A percentile compares a stretch with the other conserved stretches of the same genome.
phyloP scores from a whole-genome alignment of 495 filamentous ascomycete species.

The Alectoria sarmentosa region DNA sequence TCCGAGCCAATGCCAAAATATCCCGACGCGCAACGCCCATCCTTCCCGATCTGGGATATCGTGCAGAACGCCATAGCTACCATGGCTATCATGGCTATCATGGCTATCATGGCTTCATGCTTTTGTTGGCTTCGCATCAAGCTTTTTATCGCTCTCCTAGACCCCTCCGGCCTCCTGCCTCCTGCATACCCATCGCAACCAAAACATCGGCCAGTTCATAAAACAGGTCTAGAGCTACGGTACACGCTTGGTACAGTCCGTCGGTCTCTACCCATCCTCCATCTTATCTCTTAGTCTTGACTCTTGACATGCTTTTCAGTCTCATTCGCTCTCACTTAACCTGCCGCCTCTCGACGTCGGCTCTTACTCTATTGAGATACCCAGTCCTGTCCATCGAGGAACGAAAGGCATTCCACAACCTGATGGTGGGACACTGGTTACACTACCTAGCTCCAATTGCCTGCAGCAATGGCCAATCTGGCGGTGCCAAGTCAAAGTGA shows the following conservation, averaged over 20 bases:
- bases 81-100: background rate
- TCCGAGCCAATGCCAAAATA: conserved; percentile 4
- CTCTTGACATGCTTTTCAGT: background rate
- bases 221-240: background rate
- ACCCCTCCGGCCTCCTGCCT: too few species aligned
- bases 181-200: too few species aligned
- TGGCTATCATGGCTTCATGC: background rate
- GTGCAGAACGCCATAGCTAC: conserved; percentile 8
- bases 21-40: conserved; percentile 9
- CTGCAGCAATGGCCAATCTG: conserved; percentile 4
- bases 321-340: background rate
- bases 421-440: background rate
- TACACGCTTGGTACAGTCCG: background rate
- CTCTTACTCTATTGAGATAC: background rate
- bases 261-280: background rate
- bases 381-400: background rate
- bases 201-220: background rate
- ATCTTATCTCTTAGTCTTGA: background rate
- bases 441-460: background rate
- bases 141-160: too few species aligned
- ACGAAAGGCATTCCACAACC: background rate
- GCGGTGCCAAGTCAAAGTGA: background rate
- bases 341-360: background rate
- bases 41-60: background rate
- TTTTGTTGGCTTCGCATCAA: background rate